Conservation (phyloP, 2,329 filamentous ascomycete species). For the Phialophora tarda region DNA sequence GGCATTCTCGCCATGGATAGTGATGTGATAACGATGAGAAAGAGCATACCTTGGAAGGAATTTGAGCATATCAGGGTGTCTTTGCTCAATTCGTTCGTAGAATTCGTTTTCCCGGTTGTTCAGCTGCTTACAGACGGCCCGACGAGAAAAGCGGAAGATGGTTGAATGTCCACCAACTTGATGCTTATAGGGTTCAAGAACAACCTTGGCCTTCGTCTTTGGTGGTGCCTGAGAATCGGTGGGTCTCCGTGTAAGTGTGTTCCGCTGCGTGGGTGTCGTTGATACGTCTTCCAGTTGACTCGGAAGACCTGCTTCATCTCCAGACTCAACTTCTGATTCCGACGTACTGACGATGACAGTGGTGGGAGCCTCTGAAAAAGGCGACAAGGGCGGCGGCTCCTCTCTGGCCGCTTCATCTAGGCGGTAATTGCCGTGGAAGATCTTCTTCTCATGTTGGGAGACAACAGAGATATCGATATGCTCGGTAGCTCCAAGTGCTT, state of each 20-base stretch:
- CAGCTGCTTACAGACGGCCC: conserved; percentile 96
- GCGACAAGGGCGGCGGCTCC: conserved; percentile 26
- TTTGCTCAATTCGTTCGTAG: conserved; percentile 91
- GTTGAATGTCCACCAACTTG: conserved; percentile 97
- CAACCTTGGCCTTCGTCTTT: conserved; percentile 81
- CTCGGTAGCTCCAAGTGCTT: conserved; percentile 25
- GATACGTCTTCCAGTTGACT: conserved; percentile 61
- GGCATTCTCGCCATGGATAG: background rate
- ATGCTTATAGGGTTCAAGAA: conserved; percentile 95
- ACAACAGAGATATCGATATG: conserved; percentile 68
- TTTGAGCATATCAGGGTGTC: conserved; percentile 84
- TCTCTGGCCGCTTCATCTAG: conserved; percentile 32
- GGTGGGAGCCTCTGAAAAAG: conserved; percentile 30
- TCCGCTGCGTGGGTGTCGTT: conserved; percentile 53
- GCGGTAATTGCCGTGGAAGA: conserved; percentile 61
- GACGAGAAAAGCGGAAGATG: conserved; percentile 90
- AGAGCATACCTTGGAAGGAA: conserved; percentile 75
- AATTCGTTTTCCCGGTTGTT: conserved; percentile 99
- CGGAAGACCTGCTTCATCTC: conserved; percentile 55
- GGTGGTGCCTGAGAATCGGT: conserved; percentile 37
- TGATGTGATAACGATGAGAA: background rate
- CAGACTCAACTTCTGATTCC: conserved; percentile 52
- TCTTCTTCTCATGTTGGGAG: conserved; percentile 65
- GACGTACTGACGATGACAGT: conserved; percentile 44
- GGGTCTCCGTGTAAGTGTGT: conserved; percentile 41